These are phyloP conservation scores for Persicaria tinctoria DNA, from an alignment of 148 eudicot genomes.

Conservation along the genomic window DNA sequence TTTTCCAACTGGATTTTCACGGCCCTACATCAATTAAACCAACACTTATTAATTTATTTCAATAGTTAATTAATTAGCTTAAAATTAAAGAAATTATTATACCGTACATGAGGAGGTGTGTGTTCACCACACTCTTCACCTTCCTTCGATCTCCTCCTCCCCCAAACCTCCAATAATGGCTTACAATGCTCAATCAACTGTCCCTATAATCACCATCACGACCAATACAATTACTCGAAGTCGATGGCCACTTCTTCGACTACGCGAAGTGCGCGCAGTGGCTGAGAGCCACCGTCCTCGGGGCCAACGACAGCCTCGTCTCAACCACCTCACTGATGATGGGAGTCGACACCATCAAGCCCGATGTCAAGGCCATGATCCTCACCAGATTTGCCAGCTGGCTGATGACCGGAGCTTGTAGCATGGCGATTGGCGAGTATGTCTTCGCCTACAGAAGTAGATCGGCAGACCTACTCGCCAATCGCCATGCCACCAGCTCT, in stretches of 20 bases:
- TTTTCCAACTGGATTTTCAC: too few relatives aligned
- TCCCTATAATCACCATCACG: constrained; percentile 4
- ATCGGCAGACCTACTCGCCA: too few relatives aligned
- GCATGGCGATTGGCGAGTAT: constrained; percentile 30
- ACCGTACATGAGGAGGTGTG: not conserved
- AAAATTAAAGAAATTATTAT: not conserved
- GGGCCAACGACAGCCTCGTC: constrained; percentile 14
- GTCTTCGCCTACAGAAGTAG: constrained; percentile 14
- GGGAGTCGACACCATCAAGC: constrained; percentile 24
- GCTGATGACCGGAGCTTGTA: constrained; percentile 23
- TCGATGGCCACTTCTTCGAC: not conserved
- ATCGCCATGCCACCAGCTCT: too few relatives aligned
- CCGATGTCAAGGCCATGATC: constrained; percentile 23
- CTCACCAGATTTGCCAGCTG: constrained; percentile 21
- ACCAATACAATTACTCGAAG: not conserved
- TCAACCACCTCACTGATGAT: constrained; percentile 26
- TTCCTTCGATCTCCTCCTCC: not conserved
- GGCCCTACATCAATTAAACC: too few relatives aligned
- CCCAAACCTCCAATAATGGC: not conserved
- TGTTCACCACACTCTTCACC: constrained; percentile 12
- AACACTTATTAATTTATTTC: too few relatives aligned
- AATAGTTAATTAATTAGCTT: too few relatives aligned
- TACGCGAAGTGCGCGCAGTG: constrained; percentile 14
- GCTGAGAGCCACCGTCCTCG: constrained; percentile 15
- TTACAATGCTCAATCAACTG: not conserved